Evolutionary conservation across 2,329 filamentous ascomycete genomes (phyloP), one percentile per base, ranked within the genome.

Genomic region (Didymella arachidicola): DNA sequence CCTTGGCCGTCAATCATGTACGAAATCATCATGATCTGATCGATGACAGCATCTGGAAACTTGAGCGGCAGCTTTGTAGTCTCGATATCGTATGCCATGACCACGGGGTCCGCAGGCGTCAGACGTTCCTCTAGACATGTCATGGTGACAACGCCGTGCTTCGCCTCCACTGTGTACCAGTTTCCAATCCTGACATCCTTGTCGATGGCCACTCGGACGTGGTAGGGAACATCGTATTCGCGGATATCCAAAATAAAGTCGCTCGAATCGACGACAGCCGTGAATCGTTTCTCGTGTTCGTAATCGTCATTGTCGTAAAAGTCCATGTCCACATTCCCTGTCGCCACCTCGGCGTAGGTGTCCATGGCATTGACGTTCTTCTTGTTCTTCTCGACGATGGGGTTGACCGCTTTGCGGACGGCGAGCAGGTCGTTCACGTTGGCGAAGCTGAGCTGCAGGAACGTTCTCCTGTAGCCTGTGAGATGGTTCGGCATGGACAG

Each of bases 1-100:
- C 95, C 95, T 78, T 97, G 93, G 0, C 95, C 96, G 69, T 99
- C 95, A 70, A 99, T 98, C 96, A 99, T 99, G 81, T 99, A 99
- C 30, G 96, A 99, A 76, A 99, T 94, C 95, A 99, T 99, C 93
- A 99, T 99, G 73, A 99, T 90, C 76, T 97, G 94, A 79, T 99
- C 95, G 63, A 97, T 89, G 4, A 93, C 86, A 1, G 95, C 89
- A 74, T 99, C 96, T 26, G 95, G 96, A 69, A 99, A 99, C 77
- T 99, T 99, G 53, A 99, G 82, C 1, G 96, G 95, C 16, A 95
- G 82, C 74, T 99, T 99, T 5, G 92, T 94, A 2, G 95, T 99
- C 79, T 99, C 95, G 72, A 99, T 99, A 87, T 99, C 95, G 79
- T 89, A 99, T n/a, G 95, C 95, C 85, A 99, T 90, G 19, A 99